Conservation (phyloP, 768 basidiomycete species). For the Nidularia pulvinata region DNA sequence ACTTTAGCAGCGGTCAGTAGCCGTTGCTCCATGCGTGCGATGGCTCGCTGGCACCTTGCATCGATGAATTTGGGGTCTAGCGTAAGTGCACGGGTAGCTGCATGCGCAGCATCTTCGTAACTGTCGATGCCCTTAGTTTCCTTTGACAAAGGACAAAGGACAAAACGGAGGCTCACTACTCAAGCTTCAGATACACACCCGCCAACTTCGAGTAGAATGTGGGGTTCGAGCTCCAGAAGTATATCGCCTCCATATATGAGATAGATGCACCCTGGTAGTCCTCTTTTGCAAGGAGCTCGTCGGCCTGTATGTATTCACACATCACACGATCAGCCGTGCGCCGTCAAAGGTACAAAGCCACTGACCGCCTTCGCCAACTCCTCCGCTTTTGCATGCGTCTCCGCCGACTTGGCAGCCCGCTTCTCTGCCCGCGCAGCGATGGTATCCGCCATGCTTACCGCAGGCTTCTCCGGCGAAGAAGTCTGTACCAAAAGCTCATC, state of each 20-base stretch:
- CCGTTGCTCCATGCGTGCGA: constrained; percentile 25
- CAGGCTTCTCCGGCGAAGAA: background rate
- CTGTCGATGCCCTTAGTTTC: constrained; percentile 14
- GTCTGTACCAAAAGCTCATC: background rate
- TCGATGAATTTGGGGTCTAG: constrained; percentile 30
- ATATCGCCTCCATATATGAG: constrained; percentile 22
- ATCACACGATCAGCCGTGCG: background rate
- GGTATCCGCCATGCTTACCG: background rate
- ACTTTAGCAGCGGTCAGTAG: background rate
- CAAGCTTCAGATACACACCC: constrained; percentile 31
- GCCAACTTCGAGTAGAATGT: constrained; percentile 32
- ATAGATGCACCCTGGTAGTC: constrained; percentile 23
- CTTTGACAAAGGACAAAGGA: background rate
- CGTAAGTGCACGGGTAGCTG: constrained; percentile 27
- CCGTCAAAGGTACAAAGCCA: background rate
- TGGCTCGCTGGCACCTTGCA: constrained; percentile 35
- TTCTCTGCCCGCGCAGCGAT: background rate
- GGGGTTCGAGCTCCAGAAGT: constrained; percentile 22
- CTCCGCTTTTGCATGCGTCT: background rate
- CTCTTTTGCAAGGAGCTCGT: constrained; percentile 23
- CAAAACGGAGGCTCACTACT: constrained; percentile 14
- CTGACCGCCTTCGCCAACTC: background rate
- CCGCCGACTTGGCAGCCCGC: background rate
- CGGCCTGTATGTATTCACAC: constrained; percentile 20
- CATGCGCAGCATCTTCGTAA: constrained; percentile 28